Evolutionary conservation across 441 rosid genomes (phyloP), one percentile per base, ranked within the genome.

Genomic region (Arabidopsis lyrata): DNA sequence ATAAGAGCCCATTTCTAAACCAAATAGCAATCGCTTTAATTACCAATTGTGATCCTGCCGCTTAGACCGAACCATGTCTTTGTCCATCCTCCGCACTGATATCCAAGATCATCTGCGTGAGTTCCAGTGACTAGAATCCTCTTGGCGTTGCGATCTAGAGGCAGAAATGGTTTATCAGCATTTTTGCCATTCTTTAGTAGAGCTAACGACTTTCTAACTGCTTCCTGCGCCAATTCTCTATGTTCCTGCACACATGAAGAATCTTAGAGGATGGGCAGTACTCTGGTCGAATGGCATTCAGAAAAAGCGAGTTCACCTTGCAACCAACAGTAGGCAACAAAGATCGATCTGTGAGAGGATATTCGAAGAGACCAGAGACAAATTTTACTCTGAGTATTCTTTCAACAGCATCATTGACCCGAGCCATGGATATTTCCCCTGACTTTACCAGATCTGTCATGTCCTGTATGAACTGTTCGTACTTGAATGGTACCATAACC

Each of bases 71-170:
- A 53, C 97, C 91, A 85, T 63, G 86, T 73, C 69, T 62, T 80
- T 13, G 97, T 92, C 98, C 98, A 94, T 29, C 97, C 98, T 70
- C 98, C 98, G 27, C 98, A 94, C 75, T 94, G 97, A 75, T 80
- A 88, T 14, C 98, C 97, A 50, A 94, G 91, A 86, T 94, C 83
- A 72, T 90, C 92, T 45, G 97, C 95, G 67, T 94, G 98, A 16
- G 88, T 72, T 71, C 98, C 97, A 47, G 83, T 77, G 24, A 89
- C 91, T 59, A 95, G 93, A 73, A 95, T 89, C 78, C 70, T 89
- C 74, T 77, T 82, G 41, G 88, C 89, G 38, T 77, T 85, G 77
- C 80, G 84, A 65, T 89, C 88, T 39, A 95, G 69, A 34, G 97
- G 97, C 71, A 95, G 90, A 74, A 92, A 84, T 2, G 83, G 80